A percentile compares a stretch with the other conserved stretches of the same genome.
These are phyloP conservation scores for Astrocystis sublimbata DNA, from an alignment of 495 filamentous ascomycete species.

Conservation along the genomic window DNA sequence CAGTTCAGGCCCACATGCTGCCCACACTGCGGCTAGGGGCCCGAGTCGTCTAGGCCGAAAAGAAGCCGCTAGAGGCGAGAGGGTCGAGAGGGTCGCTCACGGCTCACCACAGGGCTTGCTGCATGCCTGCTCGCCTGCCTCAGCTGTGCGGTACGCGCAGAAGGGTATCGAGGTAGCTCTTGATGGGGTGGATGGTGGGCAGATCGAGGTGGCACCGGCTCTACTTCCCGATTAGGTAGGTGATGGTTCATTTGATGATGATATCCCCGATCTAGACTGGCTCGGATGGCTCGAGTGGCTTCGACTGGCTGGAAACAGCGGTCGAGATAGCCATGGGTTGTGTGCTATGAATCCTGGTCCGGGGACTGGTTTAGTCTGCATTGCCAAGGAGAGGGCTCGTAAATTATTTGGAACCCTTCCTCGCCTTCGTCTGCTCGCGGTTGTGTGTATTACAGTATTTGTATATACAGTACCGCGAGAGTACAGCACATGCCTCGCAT, in stretches of 20 bases:
- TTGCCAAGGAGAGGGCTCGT: conserved; percentile 5
- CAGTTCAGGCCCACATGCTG: too few relatives aligned
- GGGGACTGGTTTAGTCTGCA: background rate
- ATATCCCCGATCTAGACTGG: conserved; percentile 9
- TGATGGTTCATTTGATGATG: conserved; percentile 2
- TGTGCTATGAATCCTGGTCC: background rate
- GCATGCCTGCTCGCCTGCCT: too few relatives aligned
- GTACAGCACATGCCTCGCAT: too few relatives aligned
- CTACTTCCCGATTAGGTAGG: conserved; percentile 16
- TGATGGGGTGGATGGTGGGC: background rate
- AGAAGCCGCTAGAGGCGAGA: conserved; percentile 1
- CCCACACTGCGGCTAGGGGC: too few relatives aligned
- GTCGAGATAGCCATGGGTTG: conserved; percentile 4
- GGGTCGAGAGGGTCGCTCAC: too few relatives aligned
- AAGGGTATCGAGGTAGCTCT: too few relatives aligned
- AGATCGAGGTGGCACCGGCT: conserved; percentile 18
- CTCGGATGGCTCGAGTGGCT: too few relatives aligned
- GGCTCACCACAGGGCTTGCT: too few relatives aligned
- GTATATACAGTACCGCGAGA: too few relatives aligned
- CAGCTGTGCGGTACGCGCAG: too few relatives aligned
- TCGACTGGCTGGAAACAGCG: conserved; percentile 5
- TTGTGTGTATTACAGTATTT: too few relatives aligned
- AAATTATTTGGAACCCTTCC: conserved; percentile 15
- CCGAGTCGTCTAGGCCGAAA: conserved; percentile 12
- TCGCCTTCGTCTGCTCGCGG: background rate